A percentile compares a stretch with the other conserved stretches of the same genome.
phyloP scores from a whole-genome alignment of 208 protist genomes.

The Trypanosoma platydactyli region DNA sequence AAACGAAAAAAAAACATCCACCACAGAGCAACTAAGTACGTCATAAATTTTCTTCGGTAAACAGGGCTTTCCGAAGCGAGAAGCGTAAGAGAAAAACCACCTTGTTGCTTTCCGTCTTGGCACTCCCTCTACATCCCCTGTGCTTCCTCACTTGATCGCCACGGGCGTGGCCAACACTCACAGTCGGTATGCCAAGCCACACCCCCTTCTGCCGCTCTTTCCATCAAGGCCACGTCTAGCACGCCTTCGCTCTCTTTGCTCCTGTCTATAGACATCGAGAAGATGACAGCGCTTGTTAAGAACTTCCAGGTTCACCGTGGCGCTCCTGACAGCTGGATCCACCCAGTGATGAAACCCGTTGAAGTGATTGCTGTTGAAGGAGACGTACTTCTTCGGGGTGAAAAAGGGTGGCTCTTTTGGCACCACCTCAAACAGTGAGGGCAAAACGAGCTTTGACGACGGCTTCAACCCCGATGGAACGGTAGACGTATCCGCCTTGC shows the following conservation, averaged over 20 bases:
- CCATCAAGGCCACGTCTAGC: constrained; percentile 17
- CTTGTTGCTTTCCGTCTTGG: background rate
- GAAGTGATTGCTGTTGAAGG: background rate
- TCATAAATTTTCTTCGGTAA: background rate
- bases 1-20: constrained; percentile 5
- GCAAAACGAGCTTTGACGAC: constrained; percentile 8
- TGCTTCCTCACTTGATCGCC: background rate
- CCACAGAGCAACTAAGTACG: background rate
- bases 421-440: background rate
- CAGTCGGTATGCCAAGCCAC: background rate
- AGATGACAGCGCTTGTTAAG: constrained; percentile 33
- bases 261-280: constrained; percentile 15
- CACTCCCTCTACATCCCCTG: background rate
- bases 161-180: background rate
- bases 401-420: background rate
- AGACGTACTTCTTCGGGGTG: background rate
- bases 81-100: too few relatives aligned
- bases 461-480: background rate
- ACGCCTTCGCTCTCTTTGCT: constrained; percentile 4
- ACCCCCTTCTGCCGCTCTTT: background rate
- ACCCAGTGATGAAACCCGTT: constrained; percentile 28
- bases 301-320: constrained; percentile 24
- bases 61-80: too few relatives aligned
- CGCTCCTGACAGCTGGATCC: constrained; percentile 34
- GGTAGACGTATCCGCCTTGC: background rate